Conservation (phyloP, 192 early-diverging fungal genomes). For the Podila epigama region DNA sequence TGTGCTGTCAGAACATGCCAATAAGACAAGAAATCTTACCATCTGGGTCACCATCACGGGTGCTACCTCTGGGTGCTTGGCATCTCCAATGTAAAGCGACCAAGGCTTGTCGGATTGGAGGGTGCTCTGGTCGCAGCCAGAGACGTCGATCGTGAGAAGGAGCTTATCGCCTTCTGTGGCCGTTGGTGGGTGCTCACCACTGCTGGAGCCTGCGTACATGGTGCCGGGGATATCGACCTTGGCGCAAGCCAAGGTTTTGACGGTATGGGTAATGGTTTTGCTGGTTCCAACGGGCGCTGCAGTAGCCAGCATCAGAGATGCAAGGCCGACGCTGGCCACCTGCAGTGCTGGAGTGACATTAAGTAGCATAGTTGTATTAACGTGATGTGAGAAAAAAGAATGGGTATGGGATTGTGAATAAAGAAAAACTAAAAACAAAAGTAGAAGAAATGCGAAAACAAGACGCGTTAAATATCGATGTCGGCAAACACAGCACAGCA, state of each 20-base stretch:
- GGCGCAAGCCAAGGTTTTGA: not conserved
- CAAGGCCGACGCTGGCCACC: not conserved
- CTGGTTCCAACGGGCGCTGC: not conserved
- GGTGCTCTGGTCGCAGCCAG: conserved; percentile 1
- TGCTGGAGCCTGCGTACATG: not conserved
- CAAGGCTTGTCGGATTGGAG: not conserved
- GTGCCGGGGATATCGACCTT: not conserved
- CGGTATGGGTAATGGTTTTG: not conserved
- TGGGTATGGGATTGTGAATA: not conserved
- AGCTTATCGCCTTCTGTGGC: not conserved
- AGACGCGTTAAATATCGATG: no score
- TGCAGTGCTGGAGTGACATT: not conserved
- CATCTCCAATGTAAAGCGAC: not conserved
- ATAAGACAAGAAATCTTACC: not conserved
- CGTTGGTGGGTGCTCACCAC: not conserved
- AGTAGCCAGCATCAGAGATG: not conserved
- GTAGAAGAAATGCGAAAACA: no score
- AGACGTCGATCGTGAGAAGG: not conserved
- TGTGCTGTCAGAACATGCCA: not conserved
- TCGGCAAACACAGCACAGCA: no score
- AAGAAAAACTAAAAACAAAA: no score
- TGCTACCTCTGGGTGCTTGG: not conserved
- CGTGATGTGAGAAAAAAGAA: not conserved
- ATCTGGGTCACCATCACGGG: not conserved
- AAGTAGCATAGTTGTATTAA: not conserved